Percentiles rank a stretch among this genome's conserved stretches.
Conservation (phyloP, 768 basidiomycete species). For the Pisolithus marmoratus region DNA sequence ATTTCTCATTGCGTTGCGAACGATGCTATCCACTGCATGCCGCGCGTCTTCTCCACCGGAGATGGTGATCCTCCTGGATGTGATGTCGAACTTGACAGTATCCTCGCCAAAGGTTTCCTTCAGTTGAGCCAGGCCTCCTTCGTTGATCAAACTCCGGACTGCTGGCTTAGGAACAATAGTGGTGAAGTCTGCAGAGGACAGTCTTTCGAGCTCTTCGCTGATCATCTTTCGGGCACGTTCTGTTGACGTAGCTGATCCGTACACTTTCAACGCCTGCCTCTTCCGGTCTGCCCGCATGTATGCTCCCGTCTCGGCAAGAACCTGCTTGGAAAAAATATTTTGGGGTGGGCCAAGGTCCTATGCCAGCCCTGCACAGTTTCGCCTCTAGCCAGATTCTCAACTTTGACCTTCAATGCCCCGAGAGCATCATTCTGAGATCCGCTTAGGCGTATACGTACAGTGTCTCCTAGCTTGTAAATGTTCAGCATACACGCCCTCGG, state of each 20-base stretch:
- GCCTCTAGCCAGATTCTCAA: conserved; percentile 49
- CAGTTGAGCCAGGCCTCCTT: conserved; percentile 41
- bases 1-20: conserved; percentile 35
- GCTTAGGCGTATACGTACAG: conserved; percentile 38
- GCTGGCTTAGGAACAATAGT: conserved; percentile 33
- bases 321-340: conserved; percentile 30
- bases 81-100: conserved; percentile 41
- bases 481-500: conserved; percentile 31
- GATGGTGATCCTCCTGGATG: conserved; percentile 39
- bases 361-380: conserved; percentile 50
- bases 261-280: conserved; percentile 38
- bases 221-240: conserved; percentile 42
- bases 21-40: conserved; percentile 39
- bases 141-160: conserved; percentile 46
- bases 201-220: conserved; percentile 40
- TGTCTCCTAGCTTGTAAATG: conserved; percentile 19
- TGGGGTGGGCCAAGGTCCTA: conserved; percentile 28
- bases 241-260: conserved; percentile 35
- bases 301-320: conserved; percentile 34
- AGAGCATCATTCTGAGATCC: conserved; percentile 49
- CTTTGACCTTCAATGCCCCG: conserved; percentile 54
- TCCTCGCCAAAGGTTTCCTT: conserved; percentile 51
- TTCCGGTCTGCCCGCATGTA: conserved; percentile 44
- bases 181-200: conserved; percentile 39
- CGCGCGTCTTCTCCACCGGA: conserved; percentile 54